Conservation (phyloP, 352 stramenopile species). For the Halophytophthora polymorphica region DNA sequence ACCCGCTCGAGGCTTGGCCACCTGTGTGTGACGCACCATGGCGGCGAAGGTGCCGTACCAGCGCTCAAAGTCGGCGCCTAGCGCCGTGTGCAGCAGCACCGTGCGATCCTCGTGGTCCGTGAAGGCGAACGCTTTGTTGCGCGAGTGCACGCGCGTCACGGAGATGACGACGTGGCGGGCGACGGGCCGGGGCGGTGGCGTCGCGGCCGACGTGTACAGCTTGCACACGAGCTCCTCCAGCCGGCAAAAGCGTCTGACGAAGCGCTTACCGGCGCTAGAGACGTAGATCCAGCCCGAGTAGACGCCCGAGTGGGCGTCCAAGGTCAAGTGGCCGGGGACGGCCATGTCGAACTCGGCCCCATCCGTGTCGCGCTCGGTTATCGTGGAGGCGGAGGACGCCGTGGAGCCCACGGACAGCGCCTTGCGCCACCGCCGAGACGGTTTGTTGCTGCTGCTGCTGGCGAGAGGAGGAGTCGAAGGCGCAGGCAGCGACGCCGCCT, state of each 20-base stretch:
- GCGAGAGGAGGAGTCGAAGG: too few species aligned
- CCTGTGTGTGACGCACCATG: slow-evolving; percentile 31
- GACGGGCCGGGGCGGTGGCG: slow-evolving; percentile 10
- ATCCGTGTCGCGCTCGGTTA: slow-evolving; percentile 29
- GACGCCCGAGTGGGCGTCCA: slow-evolving; percentile 15
- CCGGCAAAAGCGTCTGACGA: slow-evolving; percentile 33
- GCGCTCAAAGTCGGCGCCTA: slow-evolving; percentile 43
- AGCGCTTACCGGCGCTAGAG: slow-evolving; percentile 10
- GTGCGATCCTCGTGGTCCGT: slow-evolving; percentile 44
- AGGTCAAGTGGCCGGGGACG: slow-evolving; percentile 15
- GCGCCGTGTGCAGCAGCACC: slow-evolving; percentile 34
- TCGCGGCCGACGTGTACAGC: slow-evolving; percentile 32
- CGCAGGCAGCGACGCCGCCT: too few species aligned
- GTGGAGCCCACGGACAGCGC: slow-evolving; percentile 22
- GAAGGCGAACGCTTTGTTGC: slow-evolving; percentile 48
- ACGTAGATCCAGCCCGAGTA: slow-evolving; percentile 45
- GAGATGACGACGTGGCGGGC: slow-evolving; percentile 39
- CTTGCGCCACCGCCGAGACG: slow-evolving; percentile 21
- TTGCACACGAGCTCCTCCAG: slow-evolving; percentile 40
- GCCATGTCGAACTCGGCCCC: slow-evolving; percentile 28
- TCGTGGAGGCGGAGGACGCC: slow-evolving; percentile 9
- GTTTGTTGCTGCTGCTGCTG: too few species aligned
- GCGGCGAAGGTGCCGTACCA: slow-evolving; percentile 40
- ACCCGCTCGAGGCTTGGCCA: slow-evolving; percentile 20
- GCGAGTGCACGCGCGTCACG: slow-evolving; percentile 29